Conservation (phyloP, 1,139 yeast species). For the Sugiyamaella paludigena region DNA sequence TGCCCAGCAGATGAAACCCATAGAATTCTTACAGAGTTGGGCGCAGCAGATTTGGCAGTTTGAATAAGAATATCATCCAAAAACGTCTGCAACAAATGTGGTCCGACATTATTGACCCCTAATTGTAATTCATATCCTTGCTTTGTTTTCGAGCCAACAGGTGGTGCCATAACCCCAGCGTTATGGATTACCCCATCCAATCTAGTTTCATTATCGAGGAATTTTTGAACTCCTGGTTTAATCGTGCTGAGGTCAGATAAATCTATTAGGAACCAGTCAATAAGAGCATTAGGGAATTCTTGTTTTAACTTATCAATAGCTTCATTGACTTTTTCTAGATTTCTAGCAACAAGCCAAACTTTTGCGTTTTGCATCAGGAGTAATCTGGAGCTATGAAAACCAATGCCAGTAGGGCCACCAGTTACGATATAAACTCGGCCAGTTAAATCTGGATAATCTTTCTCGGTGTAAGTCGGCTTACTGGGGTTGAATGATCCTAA, state of each 20-base stretch:
- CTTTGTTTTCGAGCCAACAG: slow-evolving; percentile 40
- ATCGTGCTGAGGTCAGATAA: slow-evolving; percentile 46
- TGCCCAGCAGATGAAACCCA: slow-evolving; percentile 48
- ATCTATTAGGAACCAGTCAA: slow-evolving; percentile 38
- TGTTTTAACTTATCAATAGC: slow-evolving; percentile 20
- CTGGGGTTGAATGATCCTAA: neutral
- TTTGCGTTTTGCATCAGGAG: slow-evolving; percentile 28
- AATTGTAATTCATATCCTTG: slow-evolving; percentile 52
- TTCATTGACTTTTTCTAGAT: slow-evolving; percentile 22
- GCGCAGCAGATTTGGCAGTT: slow-evolving; percentile 31
- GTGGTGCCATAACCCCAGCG: slow-evolving; percentile 50
- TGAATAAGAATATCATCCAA: slow-evolving; percentile 45
- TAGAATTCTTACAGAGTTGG: slow-evolving; percentile 39
- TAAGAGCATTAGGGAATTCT: slow-evolving; percentile 24
- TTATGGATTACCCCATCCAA: slow-evolving; percentile 36
- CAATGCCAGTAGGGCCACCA: slow-evolving; percentile 35
- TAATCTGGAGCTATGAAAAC: slow-evolving; percentile 26
- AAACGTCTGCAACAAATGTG: slow-evolving; percentile 47
- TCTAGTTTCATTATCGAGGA: slow-evolving; percentile 30
- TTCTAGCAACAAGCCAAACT: slow-evolving; percentile 32
- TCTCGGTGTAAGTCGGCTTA: slow-evolving; percentile 36
- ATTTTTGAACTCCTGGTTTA: slow-evolving; percentile 41
- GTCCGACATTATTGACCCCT: slow-evolving; percentile 53
- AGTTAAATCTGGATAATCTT: slow-evolving; percentile 45
- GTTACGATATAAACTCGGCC: slow-evolving; percentile 39